phyloP scores from a whole-genome alignment of 2,329 filamentous ascomycete species.

The Venturia aucupariae region DNA sequence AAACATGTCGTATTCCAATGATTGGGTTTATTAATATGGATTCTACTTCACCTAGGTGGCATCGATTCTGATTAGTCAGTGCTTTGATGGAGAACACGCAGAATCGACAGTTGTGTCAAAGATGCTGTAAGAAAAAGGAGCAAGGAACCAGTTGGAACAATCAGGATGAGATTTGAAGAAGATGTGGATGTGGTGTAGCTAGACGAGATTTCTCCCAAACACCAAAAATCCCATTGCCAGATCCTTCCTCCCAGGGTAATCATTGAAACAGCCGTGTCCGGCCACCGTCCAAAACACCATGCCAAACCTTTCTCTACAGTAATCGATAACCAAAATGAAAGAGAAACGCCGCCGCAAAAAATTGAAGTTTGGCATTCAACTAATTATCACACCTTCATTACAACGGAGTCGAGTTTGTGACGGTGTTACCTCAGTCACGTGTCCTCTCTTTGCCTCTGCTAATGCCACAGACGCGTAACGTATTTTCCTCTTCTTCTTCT shows the following conservation, averaged over 20 bases:
- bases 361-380: not conserved
- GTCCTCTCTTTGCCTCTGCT: not conserved
- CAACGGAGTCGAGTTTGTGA: not conserved
- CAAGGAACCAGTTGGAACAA: no score
- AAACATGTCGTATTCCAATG: no score
- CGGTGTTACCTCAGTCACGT: not conserved
- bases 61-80: no score
- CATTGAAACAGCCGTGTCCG: not conserved
- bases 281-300: constrained; percentile 1
- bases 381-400: not conserved
- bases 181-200: not conserved
- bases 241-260: not conserved
- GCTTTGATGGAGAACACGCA: no score
- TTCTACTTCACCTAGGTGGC: no score
- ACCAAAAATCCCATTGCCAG: not conserved
- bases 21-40: no score
- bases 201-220: not conserved
- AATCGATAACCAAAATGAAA: not conserved
- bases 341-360: not conserved
- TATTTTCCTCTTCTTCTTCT: constrained; percentile 15
- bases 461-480: not conserved
- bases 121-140: no score
- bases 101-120: no score
- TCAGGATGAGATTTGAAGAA: not conserved
- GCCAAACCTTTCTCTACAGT: not conserved